A percentile compares a stretch with the other conserved stretches of the same genome.
Conservation (phyloP, 2,329 filamentous ascomycete species). For the Nannizzia gypsea region DNA sequence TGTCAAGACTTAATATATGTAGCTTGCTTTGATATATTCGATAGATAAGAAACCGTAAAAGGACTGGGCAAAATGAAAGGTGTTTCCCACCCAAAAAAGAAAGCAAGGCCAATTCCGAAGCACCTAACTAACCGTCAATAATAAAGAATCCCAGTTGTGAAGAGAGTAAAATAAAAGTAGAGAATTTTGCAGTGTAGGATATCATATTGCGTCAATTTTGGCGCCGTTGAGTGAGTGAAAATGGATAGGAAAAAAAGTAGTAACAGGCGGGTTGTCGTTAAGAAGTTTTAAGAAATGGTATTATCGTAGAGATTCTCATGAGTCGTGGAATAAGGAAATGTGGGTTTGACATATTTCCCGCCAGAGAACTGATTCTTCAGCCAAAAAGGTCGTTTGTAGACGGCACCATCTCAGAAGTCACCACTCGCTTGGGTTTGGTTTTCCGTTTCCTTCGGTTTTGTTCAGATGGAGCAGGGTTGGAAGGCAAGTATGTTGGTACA, state of each 20-base stretch:
- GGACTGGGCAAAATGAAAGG: neutral
- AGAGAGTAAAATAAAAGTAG: neutral
- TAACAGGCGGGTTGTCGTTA: neutral
- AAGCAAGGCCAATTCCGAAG: neutral
- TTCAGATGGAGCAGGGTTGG: neutral
- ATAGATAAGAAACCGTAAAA: neutral
- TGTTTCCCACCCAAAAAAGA: neutral
- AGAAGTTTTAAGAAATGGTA: neutral
- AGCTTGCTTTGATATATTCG: neutral
- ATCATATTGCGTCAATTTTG: neutral
- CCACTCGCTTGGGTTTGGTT: constrained; percentile 7
- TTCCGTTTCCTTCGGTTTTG: constrained; percentile 3
- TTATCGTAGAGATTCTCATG: neutral
- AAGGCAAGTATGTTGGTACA: neutral
- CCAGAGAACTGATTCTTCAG: neutral
- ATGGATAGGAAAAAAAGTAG: neutral
- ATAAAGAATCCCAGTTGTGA: neutral
- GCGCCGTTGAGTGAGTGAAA: neutral
- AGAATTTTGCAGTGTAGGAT: neutral
- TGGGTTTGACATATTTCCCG: neutral
- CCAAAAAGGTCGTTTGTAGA: constrained; percentile 12
- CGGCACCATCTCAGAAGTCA: constrained; percentile 12
- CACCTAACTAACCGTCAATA: neutral
- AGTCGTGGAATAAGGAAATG: neutral
- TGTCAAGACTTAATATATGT: neutral